Base-by-base conservation (phyloP, 495 filamentous ascomycete species). In the Aspergillus coremiiformis region DNA sequence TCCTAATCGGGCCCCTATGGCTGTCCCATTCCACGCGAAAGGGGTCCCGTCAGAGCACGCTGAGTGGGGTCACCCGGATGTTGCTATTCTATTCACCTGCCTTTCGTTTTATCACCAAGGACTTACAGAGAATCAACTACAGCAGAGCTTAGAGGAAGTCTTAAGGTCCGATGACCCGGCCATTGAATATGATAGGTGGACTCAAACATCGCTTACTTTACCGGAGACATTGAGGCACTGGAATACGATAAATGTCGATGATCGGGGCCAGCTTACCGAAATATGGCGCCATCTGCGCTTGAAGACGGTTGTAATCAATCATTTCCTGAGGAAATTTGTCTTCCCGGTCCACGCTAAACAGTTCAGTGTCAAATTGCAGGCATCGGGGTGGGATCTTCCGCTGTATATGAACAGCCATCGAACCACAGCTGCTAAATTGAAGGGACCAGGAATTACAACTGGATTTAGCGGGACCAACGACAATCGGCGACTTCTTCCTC, bases 391-490 rank as follows among this genome's bases (percentile, higher is more conserved):
- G 82, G 84, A 89, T 56, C 65, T 87, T 39, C 78, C 58, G 29
- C 4, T 56, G 0, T 55, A 55, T 6, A 23, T 0, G 0, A 41
- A 27, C 10, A 7, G 15, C 11, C 21, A 46, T 4, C 22, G 17
- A n/a, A 20, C 17, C 9, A 14, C 44, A 1, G 26, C 17, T 5
- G n/a, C 19, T 10, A 37, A 15, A 7, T 41, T 39, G 0, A 52
- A 26, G 0, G 22, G 20, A 3, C 4, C 46, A n/a, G 45, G 45
- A 9, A 66, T 76, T 0, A 78, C 78, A 0, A 84, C 81, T 1
- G 84, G 84, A 0, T 88, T 89, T 55, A 86, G 83, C 60, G 84
- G 84, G 1, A 90, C 86, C 0, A 87, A 84, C 47, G 84, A 90
- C 56, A 81, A 75, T 20, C 68, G 75, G 45, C 59, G 68, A 27